phyloP scores from a whole-genome alignment of 139 green algal species.

The Auxenochlorella pyrenoidosa region DNA sequence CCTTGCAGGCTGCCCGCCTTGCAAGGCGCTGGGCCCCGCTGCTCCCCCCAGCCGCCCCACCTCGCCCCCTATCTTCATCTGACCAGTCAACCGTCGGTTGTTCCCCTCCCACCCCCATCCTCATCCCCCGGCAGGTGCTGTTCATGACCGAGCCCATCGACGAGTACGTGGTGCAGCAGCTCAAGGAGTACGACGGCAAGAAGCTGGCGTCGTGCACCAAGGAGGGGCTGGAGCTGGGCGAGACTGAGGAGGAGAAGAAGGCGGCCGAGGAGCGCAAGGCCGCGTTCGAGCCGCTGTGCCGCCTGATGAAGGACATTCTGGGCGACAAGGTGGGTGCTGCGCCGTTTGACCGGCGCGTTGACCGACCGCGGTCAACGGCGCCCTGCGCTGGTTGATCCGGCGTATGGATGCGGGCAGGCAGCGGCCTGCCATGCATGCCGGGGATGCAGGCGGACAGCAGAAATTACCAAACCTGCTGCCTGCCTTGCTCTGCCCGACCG shows the following conservation, averaged over 20 bases:
- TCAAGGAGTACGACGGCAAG: constrained; percentile 99
- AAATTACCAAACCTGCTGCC: too few relatives aligned
- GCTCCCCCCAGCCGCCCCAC: background rate
- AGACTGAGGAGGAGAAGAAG: constrained; percentile 78
- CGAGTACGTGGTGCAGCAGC: constrained; percentile 99
- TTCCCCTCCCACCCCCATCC: background rate
- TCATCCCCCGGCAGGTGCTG: constrained; percentile 85
- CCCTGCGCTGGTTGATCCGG: too few relatives aligned
- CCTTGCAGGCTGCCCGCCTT: too few relatives aligned
- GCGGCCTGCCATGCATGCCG: too few relatives aligned
- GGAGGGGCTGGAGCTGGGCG: constrained; percentile 91
- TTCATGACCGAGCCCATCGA: constrained; percentile 99
- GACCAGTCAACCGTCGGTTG: too few relatives aligned
- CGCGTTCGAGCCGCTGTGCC: constrained; percentile 94
- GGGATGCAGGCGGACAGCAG: too few relatives aligned
- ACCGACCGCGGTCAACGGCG: too few relatives aligned
- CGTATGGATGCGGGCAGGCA: too few relatives aligned
- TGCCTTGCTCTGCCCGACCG: too few relatives aligned
- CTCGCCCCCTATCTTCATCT: too few relatives aligned
- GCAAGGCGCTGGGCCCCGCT: background rate
- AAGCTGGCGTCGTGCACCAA: constrained; percentile 99
- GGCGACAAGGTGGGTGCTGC: constrained; percentile 87
- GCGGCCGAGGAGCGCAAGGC: constrained; percentile 96
- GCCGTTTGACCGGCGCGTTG: background rate
- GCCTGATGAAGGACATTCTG: constrained; percentile 98